Evolutionary conservation across 2,329 filamentous ascomycete species (phyloP), one percentile per base, ranked within the genome.

Genomic region (Uncinocarpus reesii): DNA sequence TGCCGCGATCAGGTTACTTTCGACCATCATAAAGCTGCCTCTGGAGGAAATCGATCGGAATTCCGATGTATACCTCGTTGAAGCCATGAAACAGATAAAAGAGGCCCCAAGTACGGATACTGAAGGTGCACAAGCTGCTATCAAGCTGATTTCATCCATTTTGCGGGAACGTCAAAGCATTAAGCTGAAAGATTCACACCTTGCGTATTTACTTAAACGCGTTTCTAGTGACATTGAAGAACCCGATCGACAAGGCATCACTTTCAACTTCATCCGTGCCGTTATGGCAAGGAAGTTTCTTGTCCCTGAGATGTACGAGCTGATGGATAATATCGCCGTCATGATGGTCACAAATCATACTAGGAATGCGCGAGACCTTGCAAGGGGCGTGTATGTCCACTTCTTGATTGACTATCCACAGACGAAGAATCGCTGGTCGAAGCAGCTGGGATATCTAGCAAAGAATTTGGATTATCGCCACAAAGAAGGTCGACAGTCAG

Each of bases 261-360:
- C 87, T 0, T 98, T 98, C 71, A 94, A 86, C 60, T 96, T 98
- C 66, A 69, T 98, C 50, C 83, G 89, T 35, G 84, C 87, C 0
- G 81, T 96, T 21, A 78, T 98, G 61, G 83, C 86, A 46, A 80
- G 89, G 15, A 90, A 84, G 62, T 75, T 96, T 36, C 78, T 95
- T 58, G 88, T 93, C 6, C 83, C 89, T 0, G 77, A 84, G 35
- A 81, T 98, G 24, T 98, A 98, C 62, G 90, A 96, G 60, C 83
- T 84, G 7, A 77, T 95, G 54, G 92, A 98, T 62, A 82, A 88
- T 58, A 83, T 94, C 24, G 86, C 87, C 40, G 82, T 79, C 2
- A 84, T 95, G 63, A 96, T 96, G 89, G 84, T 98, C 49, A 95
- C 85, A 37, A 96, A 96, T 61, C 86, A 95, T 53, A 89, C 93